These are phyloP conservation scores for Murraya koenigii DNA, from an alignment of 345 rosid species.

Conservation along the genomic window DNA sequence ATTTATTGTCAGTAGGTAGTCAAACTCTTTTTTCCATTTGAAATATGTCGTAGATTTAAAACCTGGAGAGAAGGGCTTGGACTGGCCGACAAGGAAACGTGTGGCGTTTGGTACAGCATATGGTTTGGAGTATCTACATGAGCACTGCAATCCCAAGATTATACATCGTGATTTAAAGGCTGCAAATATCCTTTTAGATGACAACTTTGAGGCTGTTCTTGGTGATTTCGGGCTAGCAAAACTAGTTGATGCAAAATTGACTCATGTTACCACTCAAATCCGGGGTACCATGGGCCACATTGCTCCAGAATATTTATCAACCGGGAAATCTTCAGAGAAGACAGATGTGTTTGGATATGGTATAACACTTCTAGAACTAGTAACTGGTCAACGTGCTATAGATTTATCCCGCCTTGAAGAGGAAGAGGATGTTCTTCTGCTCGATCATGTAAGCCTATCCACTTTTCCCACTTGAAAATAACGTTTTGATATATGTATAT, in stretches of 20 bases:
- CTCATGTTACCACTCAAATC: constrained; percentile 86
- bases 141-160: constrained; percentile 80
- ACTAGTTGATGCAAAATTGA: constrained; percentile 56
- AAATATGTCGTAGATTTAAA: constrained; percentile 49
- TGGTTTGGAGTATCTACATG: constrained; percentile 85
- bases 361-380: constrained; percentile 81
- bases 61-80: constrained; percentile 69
- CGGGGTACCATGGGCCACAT: constrained; percentile 96
- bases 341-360: constrained; percentile 93
- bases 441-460: constrained; percentile 72
- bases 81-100: constrained; percentile 78
- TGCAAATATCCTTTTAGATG: constrained; percentile 79
- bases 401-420: constrained; percentile 84
- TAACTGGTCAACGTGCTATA: constrained; percentile 87
- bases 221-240: constrained; percentile 85
- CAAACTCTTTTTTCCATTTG: constrained; percentile 5
- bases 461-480: not conserved
- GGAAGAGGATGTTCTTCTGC: constrained; percentile 87
- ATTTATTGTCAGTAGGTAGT: not conserved
- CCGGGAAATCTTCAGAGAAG: constrained; percentile 84
- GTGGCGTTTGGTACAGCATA: constrained; percentile 83
- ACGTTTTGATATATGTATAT: not conserved
- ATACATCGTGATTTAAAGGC: constrained; percentile 93
- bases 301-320: constrained; percentile 87
- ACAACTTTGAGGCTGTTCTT: constrained; percentile 78